A percentile compares a stretch with the other conserved stretches of the same genome.
Conservation (phyloP, 768 basidiomycete species). For the Daedaleopsis nitida region DNA sequence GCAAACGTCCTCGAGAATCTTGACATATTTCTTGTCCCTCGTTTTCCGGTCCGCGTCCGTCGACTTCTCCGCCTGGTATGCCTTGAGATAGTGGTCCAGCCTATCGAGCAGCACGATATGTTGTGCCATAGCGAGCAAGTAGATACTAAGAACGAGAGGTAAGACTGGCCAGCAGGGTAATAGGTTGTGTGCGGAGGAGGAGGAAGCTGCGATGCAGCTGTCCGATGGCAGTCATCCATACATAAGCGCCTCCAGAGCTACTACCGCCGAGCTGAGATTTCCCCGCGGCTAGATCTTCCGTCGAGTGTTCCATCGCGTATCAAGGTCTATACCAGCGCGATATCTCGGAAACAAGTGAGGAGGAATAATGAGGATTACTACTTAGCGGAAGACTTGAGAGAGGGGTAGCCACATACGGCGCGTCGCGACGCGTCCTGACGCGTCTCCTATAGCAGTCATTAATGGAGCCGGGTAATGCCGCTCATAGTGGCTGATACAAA, state of each 20-base stretch:
- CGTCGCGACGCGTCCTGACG: too few relatives aligned
- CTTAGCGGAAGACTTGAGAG: too few relatives aligned
- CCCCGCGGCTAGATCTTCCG: too few relatives aligned
- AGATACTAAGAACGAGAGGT: background rate
- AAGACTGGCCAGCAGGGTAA: background rate
- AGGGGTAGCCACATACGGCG: too few relatives aligned
- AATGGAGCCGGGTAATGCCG: too few relatives aligned
- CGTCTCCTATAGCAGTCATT: too few relatives aligned
- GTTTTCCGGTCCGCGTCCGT: slow-evolving; percentile 12
- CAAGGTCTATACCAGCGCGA: too few relatives aligned
- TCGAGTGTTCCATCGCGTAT: too few relatives aligned
- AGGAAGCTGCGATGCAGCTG: background rate
- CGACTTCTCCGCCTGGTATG: background rate
- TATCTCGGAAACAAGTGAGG: too few relatives aligned
- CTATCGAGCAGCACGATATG: slow-evolving; percentile 1
- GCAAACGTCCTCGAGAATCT: slow-evolving; percentile 13
- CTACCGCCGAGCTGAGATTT: background rate
- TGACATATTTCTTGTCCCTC: slow-evolving; percentile 3
- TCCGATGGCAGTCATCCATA: background rate
- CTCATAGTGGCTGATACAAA: too few relatives aligned
- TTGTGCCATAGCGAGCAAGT: background rate
- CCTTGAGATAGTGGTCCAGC: slow-evolving; percentile 5
- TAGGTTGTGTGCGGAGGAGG: background rate
- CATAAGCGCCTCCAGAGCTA: too few relatives aligned
- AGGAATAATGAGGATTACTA: too few relatives aligned